Evolutionary conservation across 208 protist species (phyloP).

Genomic region (Trichomonas vaginalis): DNA sequence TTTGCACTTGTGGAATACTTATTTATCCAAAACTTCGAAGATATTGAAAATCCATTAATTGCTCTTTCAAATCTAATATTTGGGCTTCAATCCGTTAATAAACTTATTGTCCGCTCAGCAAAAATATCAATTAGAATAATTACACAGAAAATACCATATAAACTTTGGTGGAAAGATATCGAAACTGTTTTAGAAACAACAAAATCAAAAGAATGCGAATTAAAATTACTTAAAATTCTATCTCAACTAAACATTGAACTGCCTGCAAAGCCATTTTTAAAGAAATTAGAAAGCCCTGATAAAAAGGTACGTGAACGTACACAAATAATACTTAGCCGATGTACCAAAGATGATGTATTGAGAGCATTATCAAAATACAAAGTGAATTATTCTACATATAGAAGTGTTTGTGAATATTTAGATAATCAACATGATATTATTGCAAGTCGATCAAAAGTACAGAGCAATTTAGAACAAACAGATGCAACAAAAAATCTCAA

Average conservation of each 20-base stretch:
- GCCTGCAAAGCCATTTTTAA: neutral
- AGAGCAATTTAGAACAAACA: neutral
- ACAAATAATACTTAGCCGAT: neutral
- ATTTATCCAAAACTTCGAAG: neutral
- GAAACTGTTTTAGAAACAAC: neutral
- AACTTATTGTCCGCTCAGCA: neutral
- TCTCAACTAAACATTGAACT: neutral
- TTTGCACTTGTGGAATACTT: neutral
- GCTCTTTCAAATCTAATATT: neutral
- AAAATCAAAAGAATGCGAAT: neutral
- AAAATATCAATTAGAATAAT: neutral
- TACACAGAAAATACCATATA: neutral
- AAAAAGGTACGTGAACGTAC: neutral
- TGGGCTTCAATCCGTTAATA: neutral
- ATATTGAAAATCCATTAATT: neutral
- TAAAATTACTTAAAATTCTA: neutral
- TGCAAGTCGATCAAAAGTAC: neutral
- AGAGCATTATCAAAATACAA: neutral
- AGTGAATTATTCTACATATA: neutral
- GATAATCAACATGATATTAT: neutral
- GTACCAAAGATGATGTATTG: neutral
- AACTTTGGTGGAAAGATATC: neutral
- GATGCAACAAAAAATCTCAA: neutral
- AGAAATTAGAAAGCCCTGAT: neutral
- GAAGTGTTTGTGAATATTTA: neutral